Conservation (phyloP, 2,329 filamentous ascomycete species). For the Tolypocladium ophioglossoides region DNA sequence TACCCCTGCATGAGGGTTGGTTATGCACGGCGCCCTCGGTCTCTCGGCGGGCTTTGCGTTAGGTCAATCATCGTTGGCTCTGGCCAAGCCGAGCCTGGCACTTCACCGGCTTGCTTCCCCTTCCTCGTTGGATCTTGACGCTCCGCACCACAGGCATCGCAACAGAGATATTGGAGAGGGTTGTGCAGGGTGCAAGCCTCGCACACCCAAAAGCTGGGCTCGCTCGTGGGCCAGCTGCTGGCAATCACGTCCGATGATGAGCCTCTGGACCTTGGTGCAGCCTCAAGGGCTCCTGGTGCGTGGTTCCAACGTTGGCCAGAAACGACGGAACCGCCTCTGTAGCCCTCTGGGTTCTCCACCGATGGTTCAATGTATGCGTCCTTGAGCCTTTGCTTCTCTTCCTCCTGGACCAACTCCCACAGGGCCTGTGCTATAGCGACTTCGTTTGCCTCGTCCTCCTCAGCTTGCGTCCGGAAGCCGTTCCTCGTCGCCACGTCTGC, state of each 20-base stretch:
- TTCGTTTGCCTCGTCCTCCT: constrained; percentile 84
- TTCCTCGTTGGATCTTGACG: constrained; percentile 14
- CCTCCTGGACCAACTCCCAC: constrained; percentile 74
- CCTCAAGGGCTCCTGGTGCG: not conserved
- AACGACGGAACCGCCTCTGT: constrained; percentile 23
- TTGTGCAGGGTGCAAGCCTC: constrained; percentile 47
- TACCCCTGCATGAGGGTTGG: not conserved
- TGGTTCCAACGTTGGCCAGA: constrained; percentile 5
- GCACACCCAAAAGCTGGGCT: constrained; percentile 37
- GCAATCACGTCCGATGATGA: not conserved
- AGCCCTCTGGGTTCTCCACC: constrained; percentile 39
- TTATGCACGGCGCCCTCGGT: not conserved
- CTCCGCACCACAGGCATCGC: constrained; percentile 44
- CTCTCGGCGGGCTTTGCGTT: constrained; percentile 20
- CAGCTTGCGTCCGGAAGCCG: constrained; percentile 73
- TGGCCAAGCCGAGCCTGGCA: constrained; percentile 7
- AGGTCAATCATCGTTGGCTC: constrained; percentile 20
- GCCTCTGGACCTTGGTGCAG: not conserved
- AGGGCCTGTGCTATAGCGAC: constrained; percentile 75
- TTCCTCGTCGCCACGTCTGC: constrained; percentile 53
- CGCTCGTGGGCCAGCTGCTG: not conserved
- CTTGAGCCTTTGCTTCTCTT: constrained; percentile 49
- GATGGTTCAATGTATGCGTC: constrained; percentile 38
- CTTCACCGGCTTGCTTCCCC: constrained; percentile 6
- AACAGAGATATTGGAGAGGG: constrained; percentile 36